Base-by-base conservation (phyloP, 108 stramenopile genomes). In the Nitzschia sp. region DNA sequence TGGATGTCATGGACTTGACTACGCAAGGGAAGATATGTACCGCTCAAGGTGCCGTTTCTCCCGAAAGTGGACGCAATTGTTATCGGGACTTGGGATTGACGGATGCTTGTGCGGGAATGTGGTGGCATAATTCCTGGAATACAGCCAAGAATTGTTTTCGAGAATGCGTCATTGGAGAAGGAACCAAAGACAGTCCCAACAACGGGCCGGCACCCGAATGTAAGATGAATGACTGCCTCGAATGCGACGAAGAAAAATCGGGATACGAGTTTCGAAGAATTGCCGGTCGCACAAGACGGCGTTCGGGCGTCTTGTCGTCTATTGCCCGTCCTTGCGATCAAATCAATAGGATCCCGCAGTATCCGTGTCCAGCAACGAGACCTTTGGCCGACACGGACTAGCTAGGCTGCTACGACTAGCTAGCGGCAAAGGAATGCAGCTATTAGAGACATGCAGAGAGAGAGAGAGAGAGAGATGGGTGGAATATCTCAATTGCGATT, bases 241-340 rank as follows among this genome's bases (percentile, higher is more conserved):
- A 63, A 27, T 87, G 86, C 58, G 82, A 87, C 59, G 80, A 81
- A 51, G 76, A 79, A 11, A 3, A 76, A 19, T 61, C 75, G 8
- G 80, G 77, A 9, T 72, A 66, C 13, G 33, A 56, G 13, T 83
- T 87, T 2, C 58, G 72, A 66, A 33, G 25, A 1, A 59, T 70
- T 47, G 86, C 82, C 27, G 86, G 82, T 0, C 62, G 86, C 21
- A 87, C 78, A 3, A 60, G 80, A 49, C 62, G 80, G 5, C 62
- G 80, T 19, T 76, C 74, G n/a, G 86, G 86, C 11, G 26, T 87
- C 13, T 38, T 78, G 28, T 62, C 73, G 6, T 56, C 71, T 2
- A 73, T 80, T 47, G 77, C 68, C 0, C 33, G 76, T 24, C 48
- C 59, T 1, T 84, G 83, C 68, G 61, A 65, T 26, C 53, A 60